Base-by-base conservation (phyloP, 192 early-diverging fungal species). In the Podila verticillata region DNA sequence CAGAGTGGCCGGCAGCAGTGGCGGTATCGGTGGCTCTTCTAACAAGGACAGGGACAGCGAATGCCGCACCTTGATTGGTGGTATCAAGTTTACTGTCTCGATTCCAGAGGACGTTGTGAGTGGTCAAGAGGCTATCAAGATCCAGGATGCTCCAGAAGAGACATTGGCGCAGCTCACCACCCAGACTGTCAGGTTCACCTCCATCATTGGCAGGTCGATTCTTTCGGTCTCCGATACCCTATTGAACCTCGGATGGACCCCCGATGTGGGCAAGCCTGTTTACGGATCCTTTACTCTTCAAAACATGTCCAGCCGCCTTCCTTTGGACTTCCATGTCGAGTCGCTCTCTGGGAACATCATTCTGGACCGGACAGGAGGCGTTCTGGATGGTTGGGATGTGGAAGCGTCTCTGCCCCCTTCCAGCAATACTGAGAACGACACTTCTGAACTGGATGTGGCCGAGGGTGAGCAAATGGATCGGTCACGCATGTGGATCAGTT, bases 181-280 rank as follows among this genome's bases (percentile, higher is more conserved):
- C 9, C 94, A 96, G 65, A 93, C 92, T 1, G 87, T 95, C 30
- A 94, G 91, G 64, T 96, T 96, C 49, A 89, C 84, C 7, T 92
- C 95, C 0, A 82, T 92, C 22, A 95, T 96, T 81, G 95, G 95
- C 4, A 89, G 91, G 24, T 95, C 95, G 5, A 80, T 91, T 68
- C 71, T 95, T 22, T 74, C 85, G n/a, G 85, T 95, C 0, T 93
- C 92, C 0, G 83, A 90, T 20, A 83, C 73, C 1, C 28, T 91
- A 2, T 86, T 96, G 51, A 91, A 94, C 49, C 83, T 96, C 51
- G 94, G 95, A 0, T 83, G 82, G 48, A 85, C 88, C 6, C 70
- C 74, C 7, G 64, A 74, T 13, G 67, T 85, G 17, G 87, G 85
- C 8, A 81, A 82, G 49, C 79, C 81, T 17, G 90, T 89, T 61